Evolutionary conservation across 768 basidiomycete species (phyloP).

Genomic region (Amanita exitialis): DNA sequence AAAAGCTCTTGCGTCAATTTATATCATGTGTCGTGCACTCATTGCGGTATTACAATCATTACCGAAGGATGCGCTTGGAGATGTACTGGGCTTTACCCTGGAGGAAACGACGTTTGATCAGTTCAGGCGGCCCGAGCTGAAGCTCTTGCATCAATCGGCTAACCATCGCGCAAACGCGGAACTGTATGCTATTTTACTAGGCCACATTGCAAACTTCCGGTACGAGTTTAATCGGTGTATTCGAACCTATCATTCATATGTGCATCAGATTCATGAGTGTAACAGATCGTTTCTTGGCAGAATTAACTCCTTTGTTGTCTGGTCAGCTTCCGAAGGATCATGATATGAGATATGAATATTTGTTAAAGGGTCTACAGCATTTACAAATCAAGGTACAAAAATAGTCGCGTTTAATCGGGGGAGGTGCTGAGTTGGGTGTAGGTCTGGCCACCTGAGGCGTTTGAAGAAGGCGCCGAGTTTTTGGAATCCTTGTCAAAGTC

Average conservation of each 20-base stretch:
- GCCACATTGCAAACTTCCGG: slow-evolving; percentile 75
- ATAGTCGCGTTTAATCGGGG: not conserved
- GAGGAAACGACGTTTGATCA: slow-evolving; percentile 87
- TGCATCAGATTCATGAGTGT: slow-evolving; percentile 71
- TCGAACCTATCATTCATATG: not conserved
- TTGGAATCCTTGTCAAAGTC: slow-evolving; percentile 75
- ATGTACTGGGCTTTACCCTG: slow-evolving; percentile 67
- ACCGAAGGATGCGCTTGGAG: slow-evolving; percentile 69
- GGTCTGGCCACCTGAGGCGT: slow-evolving; percentile 92
- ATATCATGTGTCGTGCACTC: slow-evolving; percentile 83
- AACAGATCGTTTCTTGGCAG: slow-evolving; percentile 83
- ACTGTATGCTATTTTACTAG: slow-evolving; percentile 75
- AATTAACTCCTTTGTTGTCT: slow-evolving; percentile 64
- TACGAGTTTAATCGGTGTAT: slow-evolving; percentile 21
- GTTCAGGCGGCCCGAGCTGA: slow-evolving; percentile 62
- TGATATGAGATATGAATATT: slow-evolving; percentile 76
- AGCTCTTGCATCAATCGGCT: slow-evolving; percentile 51
- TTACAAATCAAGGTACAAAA: slow-evolving; percentile 67
- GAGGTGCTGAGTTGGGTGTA: slow-evolving; percentile 16
- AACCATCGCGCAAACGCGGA: slow-evolving; percentile 80
- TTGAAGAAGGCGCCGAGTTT: slow-evolving; percentile 91
- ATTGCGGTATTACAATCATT: slow-evolving; percentile 66
- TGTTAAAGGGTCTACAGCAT: slow-evolving; percentile 72
- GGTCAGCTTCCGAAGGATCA: slow-evolving; percentile 72
- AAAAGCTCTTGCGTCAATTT: slow-evolving; percentile 75